Evolutionary conservation across 169 alveolate genomes (phyloP).

Genomic region (Cystoisospora suis): DNA sequence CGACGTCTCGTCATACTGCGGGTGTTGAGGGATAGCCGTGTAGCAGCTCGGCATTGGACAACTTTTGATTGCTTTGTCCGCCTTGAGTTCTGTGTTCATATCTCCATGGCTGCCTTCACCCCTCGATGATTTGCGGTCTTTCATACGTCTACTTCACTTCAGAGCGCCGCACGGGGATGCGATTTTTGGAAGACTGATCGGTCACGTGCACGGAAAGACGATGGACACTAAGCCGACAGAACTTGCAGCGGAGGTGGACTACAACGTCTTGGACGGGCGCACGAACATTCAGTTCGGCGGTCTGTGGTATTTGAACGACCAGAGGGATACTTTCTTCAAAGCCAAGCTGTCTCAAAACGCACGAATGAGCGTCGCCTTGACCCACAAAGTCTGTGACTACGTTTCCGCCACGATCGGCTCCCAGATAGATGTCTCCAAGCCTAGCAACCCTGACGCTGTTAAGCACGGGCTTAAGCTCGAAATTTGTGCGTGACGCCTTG

Average conservation of each 20-base stretch:
- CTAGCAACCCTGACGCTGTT: slow-evolving; percentile 36
- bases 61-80: too few relatives aligned
- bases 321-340: slow-evolving; percentile 46
- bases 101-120: too few relatives aligned
- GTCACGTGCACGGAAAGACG: slow-evolving; percentile 54
- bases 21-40: too few relatives aligned
- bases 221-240: slow-evolving; percentile 46
- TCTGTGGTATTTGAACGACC: slow-evolving; percentile 60
- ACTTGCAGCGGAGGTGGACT: slow-evolving; percentile 56
- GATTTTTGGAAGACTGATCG: slow-evolving; percentile 42
- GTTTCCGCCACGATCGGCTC: slow-evolving; percentile 61
- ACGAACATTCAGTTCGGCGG: slow-evolving; percentile 56
- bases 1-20: too few relatives aligned
- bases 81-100: too few relatives aligned
- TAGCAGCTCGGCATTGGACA: too few relatives aligned
- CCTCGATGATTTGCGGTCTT: too few relatives aligned
- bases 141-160: too few relatives aligned
- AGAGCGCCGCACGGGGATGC: slow-evolving; percentile 56
- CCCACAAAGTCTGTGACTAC: slow-evolving; percentile 57
- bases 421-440: slow-evolving; percentile 50
- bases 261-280: slow-evolving; percentile 46
- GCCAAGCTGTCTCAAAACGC: slow-evolving; percentile 60
- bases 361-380: slow-evolving; percentile 42
- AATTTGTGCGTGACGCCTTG: slow-evolving; percentile 1
- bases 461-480: slow-evolving; percentile 61